phyloP scores from a whole-genome alignment of 2,329 filamentous ascomycete species.

The Fusarium albosuccineum region DNA sequence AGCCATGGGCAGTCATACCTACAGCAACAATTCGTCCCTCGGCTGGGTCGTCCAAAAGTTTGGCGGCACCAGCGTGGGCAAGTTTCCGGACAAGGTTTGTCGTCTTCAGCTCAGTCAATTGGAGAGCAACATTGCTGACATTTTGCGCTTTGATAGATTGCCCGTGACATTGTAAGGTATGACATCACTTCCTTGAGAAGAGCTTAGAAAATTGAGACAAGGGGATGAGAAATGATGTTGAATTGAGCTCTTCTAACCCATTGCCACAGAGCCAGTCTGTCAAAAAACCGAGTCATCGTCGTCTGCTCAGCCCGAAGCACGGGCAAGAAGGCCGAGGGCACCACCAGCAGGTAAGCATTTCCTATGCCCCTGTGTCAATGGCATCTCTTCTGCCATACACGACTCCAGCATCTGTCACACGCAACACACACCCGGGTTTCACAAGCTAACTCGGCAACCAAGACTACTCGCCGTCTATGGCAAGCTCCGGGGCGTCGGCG shows the following conservation, averaged over 20 bases:
- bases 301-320: constrained; percentile 97
- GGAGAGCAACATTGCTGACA: constrained; percentile 26
- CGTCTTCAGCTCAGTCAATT: constrained; percentile 5
- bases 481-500: constrained; percentile 67
- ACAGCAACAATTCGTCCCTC: constrained; percentile 55
- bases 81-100: constrained; percentile 81
- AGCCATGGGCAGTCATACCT: constrained; percentile 51
- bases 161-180: constrained; percentile 59
- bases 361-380: neutral
- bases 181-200: constrained; percentile 25
- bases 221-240: constrained; percentile 16
- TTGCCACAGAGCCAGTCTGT: constrained; percentile 61
- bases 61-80: constrained; percentile 94
- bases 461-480: constrained; percentile 72
- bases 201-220: neutral
- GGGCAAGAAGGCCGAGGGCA: constrained; percentile 93
- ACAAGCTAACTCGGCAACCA: constrained; percentile 2
- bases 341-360: constrained; percentile 85
- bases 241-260: constrained; percentile 30
- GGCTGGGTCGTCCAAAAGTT: constrained; percentile 95
- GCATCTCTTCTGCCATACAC: neutral
- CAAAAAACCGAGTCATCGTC: constrained; percentile 82
- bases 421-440: neutral
- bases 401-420: neutral
- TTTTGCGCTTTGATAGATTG: constrained; percentile 50